Conservation (phyloP, 129 eudicot genomes). For the Tagetes patula region DNA sequence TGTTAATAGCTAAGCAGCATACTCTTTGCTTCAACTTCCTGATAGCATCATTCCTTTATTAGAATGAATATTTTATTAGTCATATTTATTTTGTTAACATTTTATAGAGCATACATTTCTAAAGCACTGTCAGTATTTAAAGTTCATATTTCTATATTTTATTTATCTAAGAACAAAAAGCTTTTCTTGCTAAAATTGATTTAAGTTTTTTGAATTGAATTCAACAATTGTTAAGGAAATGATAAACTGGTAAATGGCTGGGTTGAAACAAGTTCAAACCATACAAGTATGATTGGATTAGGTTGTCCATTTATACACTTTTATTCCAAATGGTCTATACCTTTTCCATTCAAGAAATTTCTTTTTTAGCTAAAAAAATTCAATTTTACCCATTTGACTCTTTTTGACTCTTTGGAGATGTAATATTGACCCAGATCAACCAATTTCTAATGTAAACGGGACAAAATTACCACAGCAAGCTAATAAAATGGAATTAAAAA, state of each 20-base stretch:
- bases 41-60: no score
- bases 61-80: no score
- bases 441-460: background rate
- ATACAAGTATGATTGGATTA: background rate
- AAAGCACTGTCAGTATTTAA: no score
- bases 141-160: no score
- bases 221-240: slow-evolving; percentile 15
- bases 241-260: slow-evolving; percentile 4
- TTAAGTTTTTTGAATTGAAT: no score
- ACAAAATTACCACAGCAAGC: background rate
- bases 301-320: background rate
- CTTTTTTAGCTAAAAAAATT: background rate
- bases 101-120: no score
- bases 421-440: background rate
- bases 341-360: background rate
- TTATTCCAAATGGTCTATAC: slow-evolving; percentile 2
- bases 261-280: background rate
- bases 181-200: no score
- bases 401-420: background rate
- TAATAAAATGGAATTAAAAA: background rate
- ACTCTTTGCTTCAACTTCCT: no score
- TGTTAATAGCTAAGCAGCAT: no score
- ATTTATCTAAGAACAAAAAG: no score
- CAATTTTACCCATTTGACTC: background rate
- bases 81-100: no score